Evolutionary conservation across 73 alveolate genomes (phyloP), one percentile per base, ranked within the genome.

Genomic region (Durusdinium trenchii): DNA sequence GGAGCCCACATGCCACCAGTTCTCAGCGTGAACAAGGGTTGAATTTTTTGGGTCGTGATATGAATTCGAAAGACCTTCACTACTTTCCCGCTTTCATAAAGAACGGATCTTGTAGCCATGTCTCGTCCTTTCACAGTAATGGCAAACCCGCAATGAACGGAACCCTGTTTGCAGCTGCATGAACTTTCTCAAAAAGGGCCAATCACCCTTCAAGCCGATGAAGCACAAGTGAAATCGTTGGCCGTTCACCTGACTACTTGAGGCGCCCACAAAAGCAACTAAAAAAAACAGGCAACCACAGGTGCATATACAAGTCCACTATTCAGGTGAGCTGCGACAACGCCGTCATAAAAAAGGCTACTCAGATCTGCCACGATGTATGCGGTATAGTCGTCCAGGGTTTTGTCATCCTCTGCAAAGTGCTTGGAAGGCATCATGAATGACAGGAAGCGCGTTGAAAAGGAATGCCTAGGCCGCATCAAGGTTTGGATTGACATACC

Each of bases 141-240:
- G 90, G 69, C 90, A 79, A 10, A 6, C 32, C 30, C 90, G 90
- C 1, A 0, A 18, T 61, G 48, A 6, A 23, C 69, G 45, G 12
- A 47, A 47, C 47, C 90, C 90, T 9, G 69, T 1, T 16, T 18
- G 32, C 38, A 79, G 46, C 14, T 2, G 5, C 90, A 79, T 79
- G 32, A 47, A 3, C 32, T 79, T 79, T 40, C 90, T 79, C n/a
- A 79, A 26, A 32, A 3, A 79, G 3, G 90, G 90, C 90, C 90
- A 79, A 47, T 79, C 90, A 26, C 90, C 90, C 32, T 79, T 79
- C 47, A 79, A 3, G 32, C 90, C 90, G 6, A 47, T 32, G 32
- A 6, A 79, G 46, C 6, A 10, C 69, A 79, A 79, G 48, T 28
- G 23, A 67, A 79, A 76, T 10, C 50, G 42, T 9, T 76, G 42